Evolutionary conservation across 1,284 basidiomycete genomes (phyloP).

Genomic region (Cystobasidiaceae sp.): DNA sequence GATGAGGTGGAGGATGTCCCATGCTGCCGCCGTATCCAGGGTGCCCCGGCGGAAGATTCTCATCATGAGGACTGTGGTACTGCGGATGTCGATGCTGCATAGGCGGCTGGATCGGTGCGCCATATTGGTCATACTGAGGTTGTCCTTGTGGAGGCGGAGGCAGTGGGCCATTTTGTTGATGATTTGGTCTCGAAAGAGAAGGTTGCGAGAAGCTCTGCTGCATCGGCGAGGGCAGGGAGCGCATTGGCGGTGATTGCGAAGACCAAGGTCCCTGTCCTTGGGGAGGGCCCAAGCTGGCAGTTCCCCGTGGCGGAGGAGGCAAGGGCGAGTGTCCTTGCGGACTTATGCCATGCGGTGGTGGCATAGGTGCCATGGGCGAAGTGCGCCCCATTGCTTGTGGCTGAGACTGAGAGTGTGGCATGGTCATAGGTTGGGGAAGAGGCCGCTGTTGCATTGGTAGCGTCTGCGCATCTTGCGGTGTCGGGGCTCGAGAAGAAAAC

Average conservation of each 20-base stretch:
- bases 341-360: too few species aligned
- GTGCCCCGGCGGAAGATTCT: constrained; percentile 1
- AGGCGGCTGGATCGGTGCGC: too few species aligned
- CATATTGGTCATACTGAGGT: too few species aligned
- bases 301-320: too few species aligned
- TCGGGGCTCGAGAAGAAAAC: not conserved
- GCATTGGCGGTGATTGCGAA: constrained; percentile 5
- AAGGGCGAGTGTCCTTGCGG: not conserved
- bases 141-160: not conserved
- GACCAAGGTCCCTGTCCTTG: not conserved
- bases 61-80: too few species aligned
- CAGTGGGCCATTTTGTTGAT: not conserved
- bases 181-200: not conserved
- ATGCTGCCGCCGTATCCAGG: not conserved
- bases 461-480: not conserved
- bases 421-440: not conserved
- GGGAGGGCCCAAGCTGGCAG: too few species aligned
- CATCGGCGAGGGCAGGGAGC: constrained; percentile 4
- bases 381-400: not conserved
- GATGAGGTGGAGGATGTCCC: not conserved
- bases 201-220: constrained; percentile 11
- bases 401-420: not conserved
- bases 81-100: too few species aligned
- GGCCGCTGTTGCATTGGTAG: constrained; percentile 3
- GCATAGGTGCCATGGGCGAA: not conserved